Conservation (phyloP, 257 asterid species). For the Schizonepeta tenuifolia region DNA sequence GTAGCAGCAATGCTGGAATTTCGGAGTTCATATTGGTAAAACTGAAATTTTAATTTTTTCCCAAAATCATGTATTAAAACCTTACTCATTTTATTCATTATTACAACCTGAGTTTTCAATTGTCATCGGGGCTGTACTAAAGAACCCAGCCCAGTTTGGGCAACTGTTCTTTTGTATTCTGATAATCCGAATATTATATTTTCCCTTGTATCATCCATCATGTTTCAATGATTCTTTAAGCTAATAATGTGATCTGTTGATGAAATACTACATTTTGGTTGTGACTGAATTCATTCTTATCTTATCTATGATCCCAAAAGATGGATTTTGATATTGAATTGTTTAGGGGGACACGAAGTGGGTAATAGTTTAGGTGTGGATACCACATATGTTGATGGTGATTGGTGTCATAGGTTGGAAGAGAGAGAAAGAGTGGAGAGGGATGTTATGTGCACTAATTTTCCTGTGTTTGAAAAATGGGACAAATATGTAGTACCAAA, state of each 20-base stretch:
- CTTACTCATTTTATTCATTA: conserved; percentile 50
- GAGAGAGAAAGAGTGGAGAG: background rate
- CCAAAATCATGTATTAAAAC: conserved; percentile 41
- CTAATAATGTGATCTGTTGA: background rate
- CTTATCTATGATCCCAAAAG: background rate
- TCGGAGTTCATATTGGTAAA: conserved; percentile 36
- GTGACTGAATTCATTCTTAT: too few species aligned
- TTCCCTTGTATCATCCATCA: background rate
- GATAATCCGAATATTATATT: conserved; percentile 22
- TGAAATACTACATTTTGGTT: background rate
- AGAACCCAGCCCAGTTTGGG: conserved; percentile 37
- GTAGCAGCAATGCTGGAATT: conserved; percentile 34
- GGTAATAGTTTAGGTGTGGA: background rate
- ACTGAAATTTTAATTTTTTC: conserved; percentile 10
- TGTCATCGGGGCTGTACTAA: conserved; percentile 50
- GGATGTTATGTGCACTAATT: background rate
- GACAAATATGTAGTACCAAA: background rate
- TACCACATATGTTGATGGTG: conserved; percentile 7
- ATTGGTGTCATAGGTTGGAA: conserved; percentile 1
- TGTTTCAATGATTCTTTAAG: background rate
- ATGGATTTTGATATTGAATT: background rate
- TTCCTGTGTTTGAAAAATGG: conserved; percentile 16
- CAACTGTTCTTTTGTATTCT: conserved; percentile 35
- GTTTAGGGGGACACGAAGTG: background rate
- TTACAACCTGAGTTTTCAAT: conserved; percentile 44